A percentile compares a stretch with the other conserved stretches of the same genome.
Evolutionary conservation across 306 rosid species (phyloP).

Genomic region (Malus orientalis): DNA sequence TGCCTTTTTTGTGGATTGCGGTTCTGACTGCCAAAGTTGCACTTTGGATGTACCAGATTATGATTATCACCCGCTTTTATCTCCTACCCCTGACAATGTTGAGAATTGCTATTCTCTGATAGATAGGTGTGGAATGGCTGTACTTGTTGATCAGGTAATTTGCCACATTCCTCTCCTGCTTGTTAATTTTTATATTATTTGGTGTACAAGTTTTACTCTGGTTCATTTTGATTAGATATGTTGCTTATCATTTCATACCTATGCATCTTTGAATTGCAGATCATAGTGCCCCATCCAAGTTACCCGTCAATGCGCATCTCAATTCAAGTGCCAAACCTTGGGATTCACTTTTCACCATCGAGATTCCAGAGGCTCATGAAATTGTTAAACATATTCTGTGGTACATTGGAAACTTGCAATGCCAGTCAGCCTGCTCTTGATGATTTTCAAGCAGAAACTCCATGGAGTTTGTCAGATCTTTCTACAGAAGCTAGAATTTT

Average conservation of each 20-base stretch:
- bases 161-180: neutral
- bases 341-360: constrained; percentile 83
- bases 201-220: neutral
- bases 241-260: constrained; percentile 9
- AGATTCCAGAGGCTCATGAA: constrained; percentile 73
- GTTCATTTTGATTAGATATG: constrained; percentile 2
- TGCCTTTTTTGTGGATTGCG: constrained; percentile 78
- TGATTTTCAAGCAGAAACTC: constrained; percentile 43
- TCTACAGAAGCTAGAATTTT: constrained; percentile 71
- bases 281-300: constrained; percentile 89
- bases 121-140: constrained; percentile 97
- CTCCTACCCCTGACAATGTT: constrained; percentile 23
- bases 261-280: constrained; percentile 33
- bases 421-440: constrained; percentile 41
- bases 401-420: constrained; percentile 49
- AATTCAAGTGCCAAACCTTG: constrained; percentile 91
- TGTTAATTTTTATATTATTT: neutral
- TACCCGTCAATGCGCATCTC: constrained; percentile 82
- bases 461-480: constrained; percentile 71
- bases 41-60: constrained; percentile 30
- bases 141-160: constrained; percentile 80
- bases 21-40: constrained; percentile 57
- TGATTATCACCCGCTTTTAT: constrained; percentile 27
- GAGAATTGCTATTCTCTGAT: constrained; percentile 58
- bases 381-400: constrained; percentile 45